Evolutionary conservation across 331 rosid species (phyloP), one percentile per base, ranked within the genome.

Genomic region (Spiraea crenata): DNA sequence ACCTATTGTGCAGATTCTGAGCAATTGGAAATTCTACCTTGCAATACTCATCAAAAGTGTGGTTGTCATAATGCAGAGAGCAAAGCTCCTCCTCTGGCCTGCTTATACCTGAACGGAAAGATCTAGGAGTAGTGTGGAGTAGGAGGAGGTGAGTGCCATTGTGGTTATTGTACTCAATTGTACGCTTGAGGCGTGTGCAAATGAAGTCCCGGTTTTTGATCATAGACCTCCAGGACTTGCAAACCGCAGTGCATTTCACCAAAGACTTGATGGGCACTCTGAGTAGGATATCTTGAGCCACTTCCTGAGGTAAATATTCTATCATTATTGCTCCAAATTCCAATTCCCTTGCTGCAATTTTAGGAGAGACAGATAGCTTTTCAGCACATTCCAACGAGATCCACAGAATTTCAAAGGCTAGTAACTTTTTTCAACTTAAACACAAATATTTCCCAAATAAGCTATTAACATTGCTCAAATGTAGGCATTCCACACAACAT

Each of bases 161-260:
- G 19, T 45, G 54, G 17, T 44, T 19, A 25, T 35, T 5, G 11
- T 37, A 41, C 14, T 0, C 0, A 17, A 58, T 39, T 19, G 5
- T 34, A 5, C 12, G 48, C 15, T 9, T 68, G 6, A 54, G 60
- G 10, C 69, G 82, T 45, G 49, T 16, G 47, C 13, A 31, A 72
- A 81, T 70, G 73, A 81, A 81, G 42, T 45, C 51, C 0, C 67
- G 63, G 38, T 14, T 10, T n/a, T 16, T 44, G 25, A 81, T 74
- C 54, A 69, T 54, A 1, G 70, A 50, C 4, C 42, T 70, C 85
- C 85, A 81, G 12, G 74, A 14, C 9, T 77, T 74, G 77, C 54
- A 77, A 4, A 81, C 80, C 0, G 11, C 3, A 45, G 58, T 73
- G 72, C 37, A 77, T 46, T 38, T 64, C 9, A 81, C n/a, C 3